A percentile compares a stretch with the other conserved stretches of the same genome.
phyloP scores from a whole-genome alignment of 2,329 filamentous ascomycete species.

The Fonsecaea nubica region DNA sequence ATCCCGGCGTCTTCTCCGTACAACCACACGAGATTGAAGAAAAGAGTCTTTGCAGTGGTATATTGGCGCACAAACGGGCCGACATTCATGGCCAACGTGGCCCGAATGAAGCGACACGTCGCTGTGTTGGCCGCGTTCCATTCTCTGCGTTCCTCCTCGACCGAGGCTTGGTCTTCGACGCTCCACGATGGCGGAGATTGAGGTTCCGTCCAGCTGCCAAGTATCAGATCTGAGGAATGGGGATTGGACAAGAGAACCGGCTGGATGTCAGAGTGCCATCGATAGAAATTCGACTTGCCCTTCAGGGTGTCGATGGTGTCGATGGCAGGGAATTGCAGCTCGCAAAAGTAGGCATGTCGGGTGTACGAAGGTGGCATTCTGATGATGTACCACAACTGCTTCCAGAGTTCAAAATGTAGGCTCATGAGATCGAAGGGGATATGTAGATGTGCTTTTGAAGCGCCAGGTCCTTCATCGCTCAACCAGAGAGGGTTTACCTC shows the following conservation, averaged over 20 bases:
- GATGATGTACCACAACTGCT: background rate
- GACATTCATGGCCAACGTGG: constrained; percentile 30
- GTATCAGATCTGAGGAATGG: constrained; percentile 26
- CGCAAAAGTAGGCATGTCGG: constrained; percentile 15
- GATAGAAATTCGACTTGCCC: constrained; percentile 33
- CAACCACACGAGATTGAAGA: constrained; percentile 34
- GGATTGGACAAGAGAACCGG: constrained; percentile 28
- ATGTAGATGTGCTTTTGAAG: constrained; percentile 6
- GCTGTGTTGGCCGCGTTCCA: constrained; percentile 29
- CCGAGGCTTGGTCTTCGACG: background rate
- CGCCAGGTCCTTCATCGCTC: background rate
- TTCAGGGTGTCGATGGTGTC: constrained; percentile 17
- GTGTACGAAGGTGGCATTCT: constrained; percentile 4
- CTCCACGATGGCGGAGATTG: background rate
- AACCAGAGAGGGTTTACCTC: background rate
- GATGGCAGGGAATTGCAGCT: constrained; percentile 22
- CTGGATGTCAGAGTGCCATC: constrained; percentile 31
- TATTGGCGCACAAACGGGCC: constrained; percentile 32
- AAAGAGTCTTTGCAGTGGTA: constrained; percentile 28
- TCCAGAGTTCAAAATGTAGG: background rate
- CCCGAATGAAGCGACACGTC: constrained; percentile 33
- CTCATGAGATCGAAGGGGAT: background rate
- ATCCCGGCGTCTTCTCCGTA: constrained; percentile 34
- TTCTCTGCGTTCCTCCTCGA: constrained; percentile 25
- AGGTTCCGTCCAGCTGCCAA: constrained; percentile 31